These are phyloP conservation scores for Areca catechu DNA, from an alignment of 176 grass and related monocot species.

Conservation along the genomic window DNA sequence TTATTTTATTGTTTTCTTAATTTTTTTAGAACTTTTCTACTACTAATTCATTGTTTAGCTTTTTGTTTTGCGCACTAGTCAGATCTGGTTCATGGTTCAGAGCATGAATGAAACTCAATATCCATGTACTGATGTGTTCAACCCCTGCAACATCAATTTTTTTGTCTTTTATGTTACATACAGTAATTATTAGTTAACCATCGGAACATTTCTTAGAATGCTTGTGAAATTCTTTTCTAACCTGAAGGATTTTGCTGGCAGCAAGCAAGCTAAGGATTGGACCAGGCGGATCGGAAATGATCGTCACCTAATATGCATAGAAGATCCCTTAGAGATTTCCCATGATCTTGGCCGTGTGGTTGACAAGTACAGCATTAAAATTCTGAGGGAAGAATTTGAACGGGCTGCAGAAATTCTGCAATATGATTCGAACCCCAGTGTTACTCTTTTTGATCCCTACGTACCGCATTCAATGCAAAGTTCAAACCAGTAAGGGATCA, in stretches of 20 bases:
- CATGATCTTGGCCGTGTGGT: constrained; percentile 94
- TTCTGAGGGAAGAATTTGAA: constrained; percentile 87
- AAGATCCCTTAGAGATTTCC: constrained; percentile 78
- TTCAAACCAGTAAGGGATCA: too few relatives aligned
- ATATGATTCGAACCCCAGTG: constrained; percentile 40
- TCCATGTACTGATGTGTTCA: too few relatives aligned
- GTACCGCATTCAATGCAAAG: constrained; percentile 1
- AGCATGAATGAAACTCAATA: too few relatives aligned
- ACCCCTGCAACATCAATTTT: too few relatives aligned
- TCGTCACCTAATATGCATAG: constrained; percentile 93
- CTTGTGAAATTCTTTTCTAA: not conserved
- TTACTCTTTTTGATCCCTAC: constrained; percentile 66
- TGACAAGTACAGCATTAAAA: constrained; percentile 76
- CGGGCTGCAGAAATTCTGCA: constrained; percentile 86
- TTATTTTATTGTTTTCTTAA: too few relatives aligned
- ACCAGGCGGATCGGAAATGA: constrained; percentile 89
- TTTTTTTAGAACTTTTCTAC: too few relatives aligned
- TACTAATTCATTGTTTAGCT: too few relatives aligned
- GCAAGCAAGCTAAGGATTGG: constrained; percentile 86
- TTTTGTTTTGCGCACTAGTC: too few relatives aligned
- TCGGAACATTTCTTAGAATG: too few relatives aligned
- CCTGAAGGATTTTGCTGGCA: constrained; percentile 19
- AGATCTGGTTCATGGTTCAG: too few relatives aligned
- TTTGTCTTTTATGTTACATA: too few relatives aligned
- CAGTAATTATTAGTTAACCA: too few relatives aligned